Conservation (phyloP, 2,329 filamentous ascomycete species). For the Cladosporium phlei region DNA sequence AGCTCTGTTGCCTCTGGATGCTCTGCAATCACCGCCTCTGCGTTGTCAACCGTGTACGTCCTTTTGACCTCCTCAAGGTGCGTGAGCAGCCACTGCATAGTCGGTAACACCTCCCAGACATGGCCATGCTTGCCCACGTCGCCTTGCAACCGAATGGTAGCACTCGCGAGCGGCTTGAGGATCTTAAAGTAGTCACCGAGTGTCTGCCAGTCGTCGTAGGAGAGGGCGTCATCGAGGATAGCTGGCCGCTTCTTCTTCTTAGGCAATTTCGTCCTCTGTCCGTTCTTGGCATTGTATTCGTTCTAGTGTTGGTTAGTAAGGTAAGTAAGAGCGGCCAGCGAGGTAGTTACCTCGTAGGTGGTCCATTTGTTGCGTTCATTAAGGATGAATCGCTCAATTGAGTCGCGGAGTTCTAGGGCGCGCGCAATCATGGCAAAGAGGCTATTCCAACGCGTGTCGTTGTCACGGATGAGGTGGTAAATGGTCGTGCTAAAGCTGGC, state of each 20-base stretch:
- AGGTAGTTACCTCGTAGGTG: too few relatives aligned
- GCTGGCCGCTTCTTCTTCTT: too few relatives aligned
- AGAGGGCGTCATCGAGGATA: background rate
- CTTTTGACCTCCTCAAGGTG: background rate
- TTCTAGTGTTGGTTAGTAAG: too few relatives aligned
- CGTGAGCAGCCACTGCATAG: background rate
- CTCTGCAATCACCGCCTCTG: background rate
- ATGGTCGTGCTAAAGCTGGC: background rate
- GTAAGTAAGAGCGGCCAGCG: too few relatives aligned
- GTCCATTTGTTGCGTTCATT: background rate
- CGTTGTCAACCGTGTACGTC: background rate
- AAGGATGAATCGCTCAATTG: background rate
- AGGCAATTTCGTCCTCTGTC: too few relatives aligned
- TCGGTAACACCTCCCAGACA: background rate
- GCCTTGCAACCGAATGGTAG: background rate
- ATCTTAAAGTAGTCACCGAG: background rate
- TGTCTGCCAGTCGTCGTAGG: background rate
- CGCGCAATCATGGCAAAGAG: background rate
- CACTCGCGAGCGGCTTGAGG: background rate
- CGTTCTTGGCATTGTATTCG: too few relatives aligned
- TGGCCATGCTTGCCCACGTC: background rate
- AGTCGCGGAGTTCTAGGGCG: background rate
- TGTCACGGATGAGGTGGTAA: background rate
- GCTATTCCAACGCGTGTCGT: conserved; percentile 4
- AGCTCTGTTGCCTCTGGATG: background rate